Evolutionary conservation across 2,329 filamentous ascomycete genomes (phyloP), one percentile per base, ranked within the genome.

Genomic region (Aschersonia sp.): DNA sequence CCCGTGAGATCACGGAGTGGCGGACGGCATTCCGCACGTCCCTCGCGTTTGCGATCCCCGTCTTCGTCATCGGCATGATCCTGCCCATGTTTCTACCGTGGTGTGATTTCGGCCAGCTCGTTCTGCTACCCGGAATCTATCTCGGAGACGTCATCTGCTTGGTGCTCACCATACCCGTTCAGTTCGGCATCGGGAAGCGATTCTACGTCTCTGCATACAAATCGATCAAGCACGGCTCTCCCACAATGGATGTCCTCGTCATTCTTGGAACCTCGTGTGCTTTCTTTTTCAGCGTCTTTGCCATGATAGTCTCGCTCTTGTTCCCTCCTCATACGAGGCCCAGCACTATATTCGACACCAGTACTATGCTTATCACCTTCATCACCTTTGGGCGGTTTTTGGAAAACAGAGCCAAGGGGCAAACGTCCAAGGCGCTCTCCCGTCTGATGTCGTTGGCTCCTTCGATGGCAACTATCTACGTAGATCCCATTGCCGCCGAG

Each of bases 281-380:
- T 22, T 98, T 97, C 69, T 92, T 95, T 65, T 98, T 96, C 68
- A 97, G 90, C 62, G 68, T 88, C 55, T 79, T 86, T 44, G 79
- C 87, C 12, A 96, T 98, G 87, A 47, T 83, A 5, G 80, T 97
- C 12, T 94, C 88, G 0, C 62, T 97, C 22, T 55, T 85, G 11
- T 71, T 78, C n/a, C 70, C 78, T 29, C 85, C 87, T 6, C 87
- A 97, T 60, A 77, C 74, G 2, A 78, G 86, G 44, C 92, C 92
- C 1, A 82, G 79, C 53, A 96, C 88, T 2, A 85, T 96, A 12
- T 98, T 98, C 58, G 92, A 98, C 60, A 98, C 92, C 1, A 96
- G 89, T 65, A 95, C 88, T 29, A 98, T 97, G 92, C 74, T 98
- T 46, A 89, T 98, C 63, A 95, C 88, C 0, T 97, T 98, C 61